A percentile compares a stretch with the other conserved stretches of the same genome.
Conservation (phyloP, 148 eudicot genomes). For the Tetragonia tetragonoides region DNA sequence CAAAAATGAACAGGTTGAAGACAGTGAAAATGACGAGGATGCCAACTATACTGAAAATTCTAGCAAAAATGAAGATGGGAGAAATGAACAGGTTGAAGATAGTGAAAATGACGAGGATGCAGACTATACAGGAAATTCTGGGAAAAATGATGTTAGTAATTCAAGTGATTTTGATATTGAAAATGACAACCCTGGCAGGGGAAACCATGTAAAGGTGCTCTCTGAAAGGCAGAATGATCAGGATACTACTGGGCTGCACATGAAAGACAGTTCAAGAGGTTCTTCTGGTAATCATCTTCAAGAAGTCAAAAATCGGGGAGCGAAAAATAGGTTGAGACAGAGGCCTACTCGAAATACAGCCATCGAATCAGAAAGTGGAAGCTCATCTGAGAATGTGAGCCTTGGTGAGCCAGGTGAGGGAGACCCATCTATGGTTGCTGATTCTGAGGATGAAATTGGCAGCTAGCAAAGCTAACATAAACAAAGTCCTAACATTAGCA, state of each 20-base stretch:
- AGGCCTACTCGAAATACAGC: conserved; percentile 64
- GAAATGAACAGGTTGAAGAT: background rate
- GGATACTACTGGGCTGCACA: conserved; percentile 14
- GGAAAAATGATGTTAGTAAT: conserved; percentile 15
- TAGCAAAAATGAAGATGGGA: background rate
- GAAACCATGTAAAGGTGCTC: conserved; percentile 16
- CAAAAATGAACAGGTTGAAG: conserved; percentile 23
- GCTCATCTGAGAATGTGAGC: conserved; percentile 30
- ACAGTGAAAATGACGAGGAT: conserved; percentile 13
- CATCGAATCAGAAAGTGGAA: conserved; percentile 52
- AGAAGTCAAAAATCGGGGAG: conserved; percentile 36
- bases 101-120: conserved; percentile 22
- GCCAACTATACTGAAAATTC: background rate
- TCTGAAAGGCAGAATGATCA: conserved; percentile 20
- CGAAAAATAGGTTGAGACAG: conserved; percentile 60
- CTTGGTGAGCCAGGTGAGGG: conserved; percentile 12
- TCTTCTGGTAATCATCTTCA: conserved; percentile 23
- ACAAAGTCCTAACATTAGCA: conserved; percentile 5
- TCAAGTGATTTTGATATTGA: conserved; percentile 31
- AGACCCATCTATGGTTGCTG: conserved; percentile 27
- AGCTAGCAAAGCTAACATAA: conserved; percentile 19
- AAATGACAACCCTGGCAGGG: conserved; percentile 17
- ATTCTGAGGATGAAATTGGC: conserved; percentile 35
- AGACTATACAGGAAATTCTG: conserved; percentile 8
- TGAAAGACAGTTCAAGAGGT: conserved; percentile 42